Conservation (phyloP, 116 monocot species). For the Iris pallida region DNA sequence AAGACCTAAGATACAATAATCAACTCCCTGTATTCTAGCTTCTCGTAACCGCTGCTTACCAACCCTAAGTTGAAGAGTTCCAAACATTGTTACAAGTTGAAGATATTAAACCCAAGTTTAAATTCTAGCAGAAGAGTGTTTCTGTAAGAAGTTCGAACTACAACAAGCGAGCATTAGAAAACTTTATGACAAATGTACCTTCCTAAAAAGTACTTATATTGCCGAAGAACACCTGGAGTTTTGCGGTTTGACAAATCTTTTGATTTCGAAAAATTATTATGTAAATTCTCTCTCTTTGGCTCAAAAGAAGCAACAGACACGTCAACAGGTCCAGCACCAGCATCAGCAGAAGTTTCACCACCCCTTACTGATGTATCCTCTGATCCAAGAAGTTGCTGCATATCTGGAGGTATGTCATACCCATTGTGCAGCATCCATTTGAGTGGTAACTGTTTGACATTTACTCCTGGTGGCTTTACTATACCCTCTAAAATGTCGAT, state of each 20-base stretch:
- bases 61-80: constrained; percentile 20
- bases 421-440: constrained; percentile 44
- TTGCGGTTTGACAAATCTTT: constrained; percentile 72
- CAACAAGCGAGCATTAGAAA: too few relatives aligned
- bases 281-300: constrained; percentile 46
- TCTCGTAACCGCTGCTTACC: constrained; percentile 41
- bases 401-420: constrained; percentile 40
- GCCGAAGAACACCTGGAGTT: constrained; percentile 73
- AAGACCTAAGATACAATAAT: constrained; percentile 55
- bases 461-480: constrained; percentile 39
- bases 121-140: too few relatives aligned
- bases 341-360: constrained; percentile 11
- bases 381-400: constrained; percentile 26
- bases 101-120: too few relatives aligned
- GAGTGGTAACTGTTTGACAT: constrained; percentile 36
- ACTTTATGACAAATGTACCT: constrained; percentile 33
- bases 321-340: not conserved
- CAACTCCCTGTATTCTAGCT: constrained; percentile 47
- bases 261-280: constrained; percentile 36
- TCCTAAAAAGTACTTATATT: constrained; percentile 80
- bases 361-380: constrained; percentile 16
- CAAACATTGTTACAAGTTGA: too few relatives aligned
- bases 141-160: too few relatives aligned
- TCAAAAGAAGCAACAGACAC: constrained; percentile 29
- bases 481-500: constrained; percentile 62